Base-by-base conservation (phyloP, 331 rosid genomes). In the Rhamnella rubrinervis region DNA sequence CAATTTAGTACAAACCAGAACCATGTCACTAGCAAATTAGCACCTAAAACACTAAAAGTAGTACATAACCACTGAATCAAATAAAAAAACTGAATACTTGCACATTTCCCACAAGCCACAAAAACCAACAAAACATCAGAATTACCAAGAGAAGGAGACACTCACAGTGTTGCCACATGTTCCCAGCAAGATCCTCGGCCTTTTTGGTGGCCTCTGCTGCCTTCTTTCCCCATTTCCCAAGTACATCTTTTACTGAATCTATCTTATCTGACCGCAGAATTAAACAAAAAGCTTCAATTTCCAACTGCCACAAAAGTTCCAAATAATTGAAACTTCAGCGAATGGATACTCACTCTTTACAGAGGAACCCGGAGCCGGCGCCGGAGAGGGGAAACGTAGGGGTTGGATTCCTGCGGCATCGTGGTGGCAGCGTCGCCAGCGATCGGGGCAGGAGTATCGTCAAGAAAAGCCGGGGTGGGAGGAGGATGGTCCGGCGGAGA, bases 151-250 rank as follows among this genome's bases (percentile, higher is more conserved):
- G 51, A 66, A 16, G 31, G 14, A 55, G 63, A 65, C 4, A 69
- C 84, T 86, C 76, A 95, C 97, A 77, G 81, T 91, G 99, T 72
- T 91, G 97, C 99, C 99, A 95, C 96, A 91, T 85, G 69, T 91
- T 89, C n/a, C 96, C 97, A 55, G 97, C 97, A 31, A 91, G 90
- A 86, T 89, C 99, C 77, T 95, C 93, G 1, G 97, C 92, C 84
- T 86, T 95, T 84, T 95, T 95, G 64, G 97, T 85, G 46, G 96
- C 95, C n/a, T 91, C 97, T 14, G 88, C 96, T 2, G 99, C 99
- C 81, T 80, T 95, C 86, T 95, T 95, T 7, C 99, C 92, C 96
- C 96, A 91, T 78, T 83, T 89, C 0, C 89, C 97, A 31, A 95
- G 87, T 37, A 75, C 96, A 68, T 64, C 97, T 61, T 91, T 95